These are phyloP conservation scores for Coemansia sp. DNA, from an alignment of 192 early-diverging fungal species.

Conservation along the genomic window DNA sequence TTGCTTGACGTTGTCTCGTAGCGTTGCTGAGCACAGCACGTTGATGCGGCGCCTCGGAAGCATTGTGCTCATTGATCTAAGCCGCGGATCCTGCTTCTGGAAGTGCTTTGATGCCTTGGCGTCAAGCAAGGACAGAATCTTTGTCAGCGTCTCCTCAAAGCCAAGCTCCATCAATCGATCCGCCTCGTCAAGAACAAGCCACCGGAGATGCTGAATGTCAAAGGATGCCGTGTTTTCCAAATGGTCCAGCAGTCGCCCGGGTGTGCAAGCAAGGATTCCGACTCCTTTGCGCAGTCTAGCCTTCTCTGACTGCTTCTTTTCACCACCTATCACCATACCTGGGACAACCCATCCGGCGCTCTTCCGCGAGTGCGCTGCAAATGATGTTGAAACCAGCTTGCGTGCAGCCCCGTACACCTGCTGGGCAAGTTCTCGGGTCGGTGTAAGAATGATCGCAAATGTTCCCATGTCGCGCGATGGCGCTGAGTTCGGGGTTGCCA, in stretches of 20 bases:
- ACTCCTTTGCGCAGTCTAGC: slow-evolving; percentile 81
- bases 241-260: slow-evolving; percentile 91
- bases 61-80: slow-evolving; percentile 35
- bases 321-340: slow-evolving; percentile 80
- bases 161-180: slow-evolving; percentile 95
- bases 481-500: slow-evolving; percentile 27
- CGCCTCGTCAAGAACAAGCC: slow-evolving; percentile 98
- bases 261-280: slow-evolving; percentile 89
- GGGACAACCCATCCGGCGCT: slow-evolving; percentile 76
- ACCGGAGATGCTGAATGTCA: slow-evolving; percentile 78
- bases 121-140: slow-evolving; percentile 68
- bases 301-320: slow-evolving; percentile 80
- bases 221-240: slow-evolving; percentile 84
- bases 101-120: slow-evolving; percentile 31
- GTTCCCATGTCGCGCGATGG: slow-evolving; percentile 78
- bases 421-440: slow-evolving; percentile 97
- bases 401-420: slow-evolving; percentile 85
- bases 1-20: slow-evolving; percentile 78
- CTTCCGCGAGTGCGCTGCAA: slow-evolving; percentile 50
- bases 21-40: slow-evolving; percentile 89
- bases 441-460: slow-evolving; percentile 88
- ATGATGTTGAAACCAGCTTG: slow-evolving; percentile 52
- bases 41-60: slow-evolving; percentile 72
- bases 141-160: slow-evolving; percentile 75
- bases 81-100: slow-evolving; percentile 16